phyloP scores from a whole-genome alignment of 139 green algal species.

The Chlorella sp. region DNA sequence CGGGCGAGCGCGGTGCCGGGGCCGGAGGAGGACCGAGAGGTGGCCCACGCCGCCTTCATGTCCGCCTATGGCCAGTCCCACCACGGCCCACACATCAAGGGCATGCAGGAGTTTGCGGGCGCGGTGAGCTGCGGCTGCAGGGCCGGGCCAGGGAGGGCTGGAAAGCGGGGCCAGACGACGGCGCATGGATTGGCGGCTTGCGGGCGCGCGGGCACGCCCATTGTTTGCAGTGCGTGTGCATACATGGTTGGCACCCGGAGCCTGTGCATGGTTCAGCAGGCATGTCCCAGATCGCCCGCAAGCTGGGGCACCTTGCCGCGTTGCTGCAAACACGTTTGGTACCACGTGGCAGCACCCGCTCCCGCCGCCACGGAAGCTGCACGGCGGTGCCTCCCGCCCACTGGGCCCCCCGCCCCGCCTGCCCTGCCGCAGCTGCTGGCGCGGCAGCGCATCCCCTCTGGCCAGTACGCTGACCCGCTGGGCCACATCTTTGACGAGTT shows the following conservation, averaged over 20 bases:
- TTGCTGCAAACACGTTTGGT: background rate
- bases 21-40: slow-evolving; percentile 46
- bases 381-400: too few relatives aligned
- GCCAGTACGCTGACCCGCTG: slow-evolving; percentile 47
- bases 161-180: too few relatives aligned
- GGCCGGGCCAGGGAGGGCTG: too few relatives aligned
- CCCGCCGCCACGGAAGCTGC: too few relatives aligned
- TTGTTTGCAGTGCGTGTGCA: too few relatives aligned
- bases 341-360: background rate
- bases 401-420: background rate
- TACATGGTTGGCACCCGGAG: too few relatives aligned
- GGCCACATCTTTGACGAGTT: slow-evolving; percentile 62
- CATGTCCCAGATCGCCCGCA: too few relatives aligned
- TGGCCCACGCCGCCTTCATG: slow-evolving; percentile 45
- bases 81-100: slow-evolving; percentile 38
- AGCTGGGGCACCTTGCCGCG: too few relatives aligned
- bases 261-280: too few relatives aligned
- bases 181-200: too few relatives aligned
- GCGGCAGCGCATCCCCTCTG: slow-evolving; percentile 45
- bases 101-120: slow-evolving; percentile 62
- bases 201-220: too few relatives aligned
- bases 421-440: slow-evolving; percentile 41
- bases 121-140: slow-evolving; percentile 35
- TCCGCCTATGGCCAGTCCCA: slow-evolving; percentile 46
- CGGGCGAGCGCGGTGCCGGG: slow-evolving; percentile 17